These are phyloP conservation scores for Smithsoniella earleae DNA, from an alignment of 163 green algal genomes.

Conservation along the genomic window DNA sequence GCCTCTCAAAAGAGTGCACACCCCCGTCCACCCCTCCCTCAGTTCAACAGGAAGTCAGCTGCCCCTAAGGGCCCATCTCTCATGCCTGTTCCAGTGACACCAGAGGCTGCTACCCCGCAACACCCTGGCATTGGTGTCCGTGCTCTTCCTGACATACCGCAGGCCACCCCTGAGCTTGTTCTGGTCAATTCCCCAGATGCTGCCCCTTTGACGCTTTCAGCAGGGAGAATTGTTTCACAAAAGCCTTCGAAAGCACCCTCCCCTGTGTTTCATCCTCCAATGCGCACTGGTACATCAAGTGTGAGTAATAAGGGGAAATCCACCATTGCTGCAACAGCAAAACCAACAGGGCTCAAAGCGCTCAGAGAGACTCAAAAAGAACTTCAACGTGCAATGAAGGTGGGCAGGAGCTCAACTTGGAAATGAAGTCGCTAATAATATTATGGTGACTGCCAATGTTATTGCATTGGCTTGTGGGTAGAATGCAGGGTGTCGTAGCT, in stretches of 20 bases:
- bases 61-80: neutral
- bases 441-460: too few relatives aligned
- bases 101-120: neutral
- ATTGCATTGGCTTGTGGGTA: too few relatives aligned
- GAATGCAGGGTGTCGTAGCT: too few relatives aligned
- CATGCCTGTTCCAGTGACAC: neutral
- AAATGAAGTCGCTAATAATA: too few relatives aligned
- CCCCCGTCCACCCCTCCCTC: neutral
- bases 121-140: constrained; percentile 15
- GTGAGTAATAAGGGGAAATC: constrained; percentile 2
- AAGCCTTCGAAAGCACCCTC: neutral
- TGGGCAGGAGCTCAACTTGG: too few relatives aligned
- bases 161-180: neutral
- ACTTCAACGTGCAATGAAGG: constrained; percentile 15
- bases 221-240: too few relatives aligned
- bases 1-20: neutral
- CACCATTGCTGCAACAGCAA: constrained; percentile 18
- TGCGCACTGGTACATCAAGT: constrained; percentile 24
- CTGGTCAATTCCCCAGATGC: neutral
- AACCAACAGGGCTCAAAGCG: neutral
- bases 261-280: constrained; percentile 24
- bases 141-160: neutral
- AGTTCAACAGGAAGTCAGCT: neutral
- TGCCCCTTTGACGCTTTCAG: neutral
- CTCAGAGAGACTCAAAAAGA: constrained; percentile 12